Percentiles rank a stretch among this genome's conserved stretches.
These are phyloP conservation scores for Scortechinia acanthostroma DNA, from an alignment of 2,329 filamentous ascomycete species.

Conservation along the genomic window DNA sequence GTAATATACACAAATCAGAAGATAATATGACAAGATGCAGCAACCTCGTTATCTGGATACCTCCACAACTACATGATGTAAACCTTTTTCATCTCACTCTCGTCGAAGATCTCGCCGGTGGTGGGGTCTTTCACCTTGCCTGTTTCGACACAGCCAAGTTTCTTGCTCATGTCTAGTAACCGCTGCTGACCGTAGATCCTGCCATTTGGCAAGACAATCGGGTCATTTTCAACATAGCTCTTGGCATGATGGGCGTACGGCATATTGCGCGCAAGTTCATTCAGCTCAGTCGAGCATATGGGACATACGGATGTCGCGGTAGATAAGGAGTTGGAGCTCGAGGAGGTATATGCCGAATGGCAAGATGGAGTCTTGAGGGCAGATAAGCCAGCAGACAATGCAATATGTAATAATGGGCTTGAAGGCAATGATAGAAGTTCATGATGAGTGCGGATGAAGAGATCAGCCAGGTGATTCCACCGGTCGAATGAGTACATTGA, in stretches of 20 bases:
- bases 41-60: neutral
- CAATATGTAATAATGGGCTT: constrained; percentile 57
- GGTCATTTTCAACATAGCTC: constrained; percentile 60
- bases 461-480: constrained; percentile 46
- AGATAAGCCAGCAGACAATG: constrained; percentile 57
- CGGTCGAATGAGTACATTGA: constrained; percentile 47
- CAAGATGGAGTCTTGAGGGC: constrained; percentile 64
- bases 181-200: constrained; percentile 55
- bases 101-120: constrained; percentile 42
- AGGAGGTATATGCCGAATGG: constrained; percentile 44
- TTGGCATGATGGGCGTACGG: constrained; percentile 65
- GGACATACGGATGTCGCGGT: constrained; percentile 56
- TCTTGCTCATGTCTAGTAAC: constrained; percentile 49
- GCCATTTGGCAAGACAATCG: constrained; percentile 59
- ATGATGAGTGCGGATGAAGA: constrained; percentile 61
- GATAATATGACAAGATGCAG: neutral
- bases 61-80: constrained; percentile 47
- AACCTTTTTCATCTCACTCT: constrained; percentile 52
- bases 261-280: constrained; percentile 56
- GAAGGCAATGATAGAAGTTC: constrained; percentile 53
- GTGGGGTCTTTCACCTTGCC: constrained; percentile 56
- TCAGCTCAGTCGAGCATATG: constrained; percentile 63
- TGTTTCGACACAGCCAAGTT: constrained; percentile 39
- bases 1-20: neutral
- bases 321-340: constrained; percentile 8